Conservation (phyloP, 1,284 basidiomycete genomes). For the Pseudozyma sp. region DNA sequence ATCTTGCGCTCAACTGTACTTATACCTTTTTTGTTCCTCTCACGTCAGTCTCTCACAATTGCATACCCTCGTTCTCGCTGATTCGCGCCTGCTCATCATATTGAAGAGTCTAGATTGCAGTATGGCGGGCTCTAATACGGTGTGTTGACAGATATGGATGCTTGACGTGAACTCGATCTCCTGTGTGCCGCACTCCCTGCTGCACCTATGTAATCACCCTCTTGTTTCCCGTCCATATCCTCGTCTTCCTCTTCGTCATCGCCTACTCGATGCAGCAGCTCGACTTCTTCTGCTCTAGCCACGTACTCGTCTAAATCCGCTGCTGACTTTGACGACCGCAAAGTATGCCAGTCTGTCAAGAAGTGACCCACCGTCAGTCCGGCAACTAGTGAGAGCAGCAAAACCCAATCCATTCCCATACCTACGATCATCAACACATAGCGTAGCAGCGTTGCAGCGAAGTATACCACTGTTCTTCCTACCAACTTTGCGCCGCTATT, state of each 20-base stretch:
- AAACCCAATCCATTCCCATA: constrained; percentile 51
- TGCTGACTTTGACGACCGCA: neutral
- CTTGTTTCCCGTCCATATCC: neutral
- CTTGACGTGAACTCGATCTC: neutral
- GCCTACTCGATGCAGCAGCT: neutral
- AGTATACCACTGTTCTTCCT: constrained; percentile 14
- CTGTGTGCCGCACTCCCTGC: neutral
- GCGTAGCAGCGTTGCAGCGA: constrained; percentile 18
- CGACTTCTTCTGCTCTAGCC: constrained; percentile 1
- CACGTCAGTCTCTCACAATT: too few species aligned
- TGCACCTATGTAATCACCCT: neutral
- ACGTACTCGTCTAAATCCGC: neutral
- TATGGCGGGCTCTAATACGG: neutral
- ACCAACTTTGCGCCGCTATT: neutral
- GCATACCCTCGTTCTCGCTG: too few species aligned
- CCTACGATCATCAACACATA: constrained; percentile 46
- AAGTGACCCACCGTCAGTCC: constrained; percentile 22
- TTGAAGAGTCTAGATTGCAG: too few species aligned
- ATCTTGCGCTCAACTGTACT: neutral
- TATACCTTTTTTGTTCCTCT: neutral
- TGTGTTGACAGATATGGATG: too few species aligned
- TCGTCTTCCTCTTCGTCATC: neutral
- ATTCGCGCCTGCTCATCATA: too few species aligned
- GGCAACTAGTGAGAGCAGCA: constrained; percentile 17
- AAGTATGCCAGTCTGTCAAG: constrained; percentile 9